Evolutionary conservation across 805 yeast species (phyloP).

Genomic region (Martiniozyma abietophila): DNA sequence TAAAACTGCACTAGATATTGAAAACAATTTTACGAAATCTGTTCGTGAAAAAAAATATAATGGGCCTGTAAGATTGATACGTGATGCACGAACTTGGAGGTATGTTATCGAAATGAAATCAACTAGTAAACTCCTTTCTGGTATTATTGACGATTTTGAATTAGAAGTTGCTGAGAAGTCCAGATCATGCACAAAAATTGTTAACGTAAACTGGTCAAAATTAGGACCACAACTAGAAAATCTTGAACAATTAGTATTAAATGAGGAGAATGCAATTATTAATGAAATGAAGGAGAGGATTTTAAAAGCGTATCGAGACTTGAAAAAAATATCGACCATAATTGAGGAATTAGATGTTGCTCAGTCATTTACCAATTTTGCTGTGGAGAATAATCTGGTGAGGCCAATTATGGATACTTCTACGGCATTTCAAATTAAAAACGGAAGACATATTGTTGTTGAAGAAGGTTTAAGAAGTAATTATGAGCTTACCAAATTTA

Average conservation of each 20-base stretch:
- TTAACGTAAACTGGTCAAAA: slow-evolving; percentile 39
- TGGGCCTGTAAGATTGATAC: slow-evolving; percentile 17
- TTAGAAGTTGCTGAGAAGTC: slow-evolving; percentile 19
- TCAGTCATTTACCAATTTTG: slow-evolving; percentile 60
- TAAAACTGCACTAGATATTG: slow-evolving; percentile 4
- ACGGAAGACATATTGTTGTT: slow-evolving; percentile 82
- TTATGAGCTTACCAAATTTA: slow-evolving; percentile 32
- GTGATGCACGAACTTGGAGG: slow-evolving; percentile 21
- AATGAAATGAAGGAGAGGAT: slow-evolving; percentile 38
- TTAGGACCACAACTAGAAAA: slow-evolving; percentile 42
- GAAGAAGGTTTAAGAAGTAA: slow-evolving; percentile 55
- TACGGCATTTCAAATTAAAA: slow-evolving; percentile 37
- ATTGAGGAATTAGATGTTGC: slow-evolving; percentile 64
- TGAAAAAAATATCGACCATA: slow-evolving; percentile 40
- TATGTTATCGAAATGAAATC: slow-evolving; percentile 22
- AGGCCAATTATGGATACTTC: slow-evolving; percentile 54
- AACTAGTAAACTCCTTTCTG: slow-evolving; percentile 17
- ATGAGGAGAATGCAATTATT: slow-evolving; percentile 48
- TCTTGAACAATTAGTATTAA: slow-evolving; percentile 36
- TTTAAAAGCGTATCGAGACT: slow-evolving; percentile 31
- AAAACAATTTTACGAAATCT: slow-evolving; percentile 8
- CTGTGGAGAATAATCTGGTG: slow-evolving; percentile 56
- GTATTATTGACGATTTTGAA: slow-evolving; percentile 10
- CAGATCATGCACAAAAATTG: slow-evolving; percentile 26
- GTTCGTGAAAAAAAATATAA: slow-evolving; percentile 17